A percentile compares a stretch with the other conserved stretches of the same genome.
These are phyloP conservation scores for Solanum megistacrolobum DNA, from an alignment of 257 asterid genomes.

Conservation along the genomic window DNA sequence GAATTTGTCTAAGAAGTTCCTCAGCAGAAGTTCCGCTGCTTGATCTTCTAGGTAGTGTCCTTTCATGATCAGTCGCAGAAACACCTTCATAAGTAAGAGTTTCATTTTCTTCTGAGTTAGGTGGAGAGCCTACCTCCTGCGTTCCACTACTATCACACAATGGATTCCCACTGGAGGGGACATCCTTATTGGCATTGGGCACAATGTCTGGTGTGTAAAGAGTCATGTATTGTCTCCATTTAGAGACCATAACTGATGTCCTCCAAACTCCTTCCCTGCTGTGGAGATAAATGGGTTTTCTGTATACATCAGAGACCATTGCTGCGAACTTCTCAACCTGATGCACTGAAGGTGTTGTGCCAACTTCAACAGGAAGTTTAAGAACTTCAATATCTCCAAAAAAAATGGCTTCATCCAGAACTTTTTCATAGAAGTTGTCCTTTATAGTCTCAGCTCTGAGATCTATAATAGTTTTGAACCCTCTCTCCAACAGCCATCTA, in stretches of 20 bases:
- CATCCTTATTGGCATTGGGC: constrained; percentile 14
- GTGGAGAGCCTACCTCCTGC: constrained; percentile 14
- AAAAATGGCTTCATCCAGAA: constrained; percentile 35
- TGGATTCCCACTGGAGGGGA: constrained; percentile 15
- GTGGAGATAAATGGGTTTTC: constrained; percentile 64
- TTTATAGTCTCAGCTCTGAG: constrained; percentile 84
- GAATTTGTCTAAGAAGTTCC: constrained; percentile 15
- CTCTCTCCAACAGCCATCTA: constrained; percentile 68
- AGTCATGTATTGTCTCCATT: constrained; percentile 80
- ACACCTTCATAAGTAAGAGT: not conserved
- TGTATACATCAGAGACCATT: constrained; percentile 57
- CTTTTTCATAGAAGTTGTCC: constrained; percentile 62
- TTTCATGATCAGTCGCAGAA: constrained; percentile 12
- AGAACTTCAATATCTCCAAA: constrained; percentile 57
- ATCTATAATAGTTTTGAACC: constrained; percentile 77
- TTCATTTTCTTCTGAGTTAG: constrained; percentile 18
- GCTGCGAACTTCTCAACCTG: constrained; percentile 69
- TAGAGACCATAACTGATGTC: constrained; percentile 78
- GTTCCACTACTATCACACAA: constrained; percentile 23
- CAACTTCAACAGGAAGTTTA: constrained; percentile 81
- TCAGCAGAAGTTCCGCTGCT: constrained; percentile 12
- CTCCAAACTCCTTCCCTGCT: constrained; percentile 92
- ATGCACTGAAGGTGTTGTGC: constrained; percentile 61
- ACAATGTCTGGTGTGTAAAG: constrained; percentile 20
- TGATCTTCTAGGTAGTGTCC: constrained; percentile 12